Conservation (phyloP, 805 yeast genomes). For the Yarrowia divulgata region DNA sequence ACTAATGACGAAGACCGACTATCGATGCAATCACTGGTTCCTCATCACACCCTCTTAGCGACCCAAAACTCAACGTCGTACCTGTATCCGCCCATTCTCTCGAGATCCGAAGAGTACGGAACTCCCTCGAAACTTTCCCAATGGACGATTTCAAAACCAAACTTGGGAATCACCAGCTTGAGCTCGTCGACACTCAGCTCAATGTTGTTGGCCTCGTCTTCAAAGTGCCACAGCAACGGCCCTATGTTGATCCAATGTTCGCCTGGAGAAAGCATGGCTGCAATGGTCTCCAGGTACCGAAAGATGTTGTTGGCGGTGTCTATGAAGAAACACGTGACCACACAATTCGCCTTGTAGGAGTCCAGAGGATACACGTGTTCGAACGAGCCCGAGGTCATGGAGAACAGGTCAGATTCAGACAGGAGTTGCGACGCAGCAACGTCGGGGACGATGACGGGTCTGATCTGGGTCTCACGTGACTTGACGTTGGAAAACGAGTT, state of each 20-base stretch:
- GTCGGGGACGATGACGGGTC: slow-evolving; percentile 55
- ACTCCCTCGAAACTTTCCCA: slow-evolving; percentile 56
- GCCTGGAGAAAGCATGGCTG: slow-evolving; percentile 55
- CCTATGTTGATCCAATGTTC: slow-evolving; percentile 91
- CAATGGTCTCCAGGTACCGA: slow-evolving; percentile 73
- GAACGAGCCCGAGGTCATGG: slow-evolving; percentile 78
- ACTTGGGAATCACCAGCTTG: slow-evolving; percentile 55
- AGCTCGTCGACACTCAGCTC: slow-evolving; percentile 81
- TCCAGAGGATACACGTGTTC: slow-evolving; percentile 60
- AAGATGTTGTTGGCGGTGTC: slow-evolving; percentile 92
- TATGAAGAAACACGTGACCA: slow-evolving; percentile 70
- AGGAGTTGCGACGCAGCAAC: slow-evolving; percentile 42
- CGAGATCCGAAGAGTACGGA: slow-evolving; percentile 60
- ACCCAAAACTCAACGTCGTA: slow-evolving; percentile 77
- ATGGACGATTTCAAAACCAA: slow-evolving; percentile 61
- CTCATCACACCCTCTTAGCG: slow-evolving; percentile 52
- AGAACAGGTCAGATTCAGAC: slow-evolving; percentile 53
- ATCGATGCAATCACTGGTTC: no score
- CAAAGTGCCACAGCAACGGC: slow-evolving; percentile 73
- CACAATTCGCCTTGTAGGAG: slow-evolving; percentile 52
- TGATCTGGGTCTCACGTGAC: slow-evolving; percentile 58
- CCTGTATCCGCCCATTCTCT: slow-evolving; percentile 60
- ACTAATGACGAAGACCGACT: not conserved
- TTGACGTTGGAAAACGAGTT: slow-evolving; percentile 76
- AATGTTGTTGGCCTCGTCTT: slow-evolving; percentile 74